These are phyloP conservation scores for Globisporangium paddicum DNA, from an alignment of 352 stramenopile genomes.

Conservation along the genomic window DNA sequence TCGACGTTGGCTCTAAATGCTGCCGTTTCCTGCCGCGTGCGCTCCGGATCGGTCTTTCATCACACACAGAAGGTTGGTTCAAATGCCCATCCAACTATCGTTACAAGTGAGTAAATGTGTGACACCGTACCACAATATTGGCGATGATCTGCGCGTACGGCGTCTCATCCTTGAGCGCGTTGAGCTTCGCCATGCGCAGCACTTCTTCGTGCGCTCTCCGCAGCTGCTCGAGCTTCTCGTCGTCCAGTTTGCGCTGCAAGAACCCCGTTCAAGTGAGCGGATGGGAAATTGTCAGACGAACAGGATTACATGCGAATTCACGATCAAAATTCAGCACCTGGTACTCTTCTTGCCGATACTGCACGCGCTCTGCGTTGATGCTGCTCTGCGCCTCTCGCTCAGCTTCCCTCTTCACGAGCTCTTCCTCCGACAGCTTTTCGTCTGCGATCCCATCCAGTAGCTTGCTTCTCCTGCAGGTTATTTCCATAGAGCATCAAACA, in stretches of 20 bases:
- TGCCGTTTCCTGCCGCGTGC: conserved; percentile 60
- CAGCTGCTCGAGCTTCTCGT: conserved; percentile 29
- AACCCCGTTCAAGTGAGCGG: too few species aligned
- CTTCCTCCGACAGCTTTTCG: conserved; percentile 30
- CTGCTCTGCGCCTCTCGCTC: conserved; percentile 29
- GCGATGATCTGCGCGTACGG: conserved; percentile 65
- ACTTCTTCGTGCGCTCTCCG: conserved; percentile 24
- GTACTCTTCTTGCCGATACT: conserved; percentile 49
- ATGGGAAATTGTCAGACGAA: not conserved
- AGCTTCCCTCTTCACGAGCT: conserved; percentile 26
- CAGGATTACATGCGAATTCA: too few species aligned
- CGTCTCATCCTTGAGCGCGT: conserved; percentile 58
- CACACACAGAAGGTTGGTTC: not conserved
- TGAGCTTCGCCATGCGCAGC: conserved; percentile 36
- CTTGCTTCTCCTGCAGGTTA: conserved; percentile 25
- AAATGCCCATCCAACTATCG: too few species aligned
- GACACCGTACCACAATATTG: conserved; percentile 39
- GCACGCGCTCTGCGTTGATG: conserved; percentile 61
- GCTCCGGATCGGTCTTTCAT: conserved; percentile 51
- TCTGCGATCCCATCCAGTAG: conserved; percentile 35
- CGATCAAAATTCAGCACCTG: conserved; percentile 26
- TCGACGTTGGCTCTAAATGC: conserved; percentile 68
- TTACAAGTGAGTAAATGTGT: not conserved
- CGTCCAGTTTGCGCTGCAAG: conserved; percentile 48
- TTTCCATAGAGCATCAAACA: not conserved